Percentiles rank a stretch among this genome's conserved stretches.
These are phyloP conservation scores for Chrysanthemum lavandulifolium DNA, from an alignment of 129 eudicot genomes.

Conservation along the genomic window DNA sequence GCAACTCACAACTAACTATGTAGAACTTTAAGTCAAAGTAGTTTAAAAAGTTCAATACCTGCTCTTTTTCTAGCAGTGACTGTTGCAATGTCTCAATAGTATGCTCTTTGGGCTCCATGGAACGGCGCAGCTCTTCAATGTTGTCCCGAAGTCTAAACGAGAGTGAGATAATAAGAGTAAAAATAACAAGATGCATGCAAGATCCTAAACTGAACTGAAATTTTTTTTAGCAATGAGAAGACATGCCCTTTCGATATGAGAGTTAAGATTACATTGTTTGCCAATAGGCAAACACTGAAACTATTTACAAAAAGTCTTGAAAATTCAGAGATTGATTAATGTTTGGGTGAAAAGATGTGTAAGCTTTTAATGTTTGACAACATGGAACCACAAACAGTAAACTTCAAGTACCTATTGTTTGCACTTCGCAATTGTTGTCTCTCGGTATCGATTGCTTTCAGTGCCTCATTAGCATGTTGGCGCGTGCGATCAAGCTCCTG, in stretches of 20 bases:
- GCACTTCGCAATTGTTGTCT: conserved; percentile 93
- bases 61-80: conserved; percentile 76
- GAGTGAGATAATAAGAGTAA: conserved; percentile 20
- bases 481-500: conserved; percentile 96
- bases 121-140: conserved; percentile 82
- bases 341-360: conserved; percentile 9
- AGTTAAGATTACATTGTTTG: conserved; percentile 2
- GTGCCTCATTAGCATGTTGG: conserved; percentile 87
- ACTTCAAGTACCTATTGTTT: conserved; percentile 66
- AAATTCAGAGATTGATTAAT: not conserved
- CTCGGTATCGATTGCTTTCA: conserved; percentile 89
- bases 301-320: conserved; percentile 1
- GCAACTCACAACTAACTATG: not conserved
- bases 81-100: conserved; percentile 83
- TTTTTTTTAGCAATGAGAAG: not conserved
- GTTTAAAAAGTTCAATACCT: conserved; percentile 52
- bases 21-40: conserved; percentile 8
- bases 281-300: not conserved
- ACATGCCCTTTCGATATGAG: conserved; percentile 5
- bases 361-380: not conserved
- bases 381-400: conserved; percentile 10
- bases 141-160: conserved; percentile 81
- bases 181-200: conserved; percentile 10
- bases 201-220: conserved; percentile 10
- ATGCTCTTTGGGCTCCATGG: conserved; percentile 85